These are phyloP conservation scores for Trypanosoma congolense DNA, from an alignment of 208 protist species.

Conservation along the genomic window DNA sequence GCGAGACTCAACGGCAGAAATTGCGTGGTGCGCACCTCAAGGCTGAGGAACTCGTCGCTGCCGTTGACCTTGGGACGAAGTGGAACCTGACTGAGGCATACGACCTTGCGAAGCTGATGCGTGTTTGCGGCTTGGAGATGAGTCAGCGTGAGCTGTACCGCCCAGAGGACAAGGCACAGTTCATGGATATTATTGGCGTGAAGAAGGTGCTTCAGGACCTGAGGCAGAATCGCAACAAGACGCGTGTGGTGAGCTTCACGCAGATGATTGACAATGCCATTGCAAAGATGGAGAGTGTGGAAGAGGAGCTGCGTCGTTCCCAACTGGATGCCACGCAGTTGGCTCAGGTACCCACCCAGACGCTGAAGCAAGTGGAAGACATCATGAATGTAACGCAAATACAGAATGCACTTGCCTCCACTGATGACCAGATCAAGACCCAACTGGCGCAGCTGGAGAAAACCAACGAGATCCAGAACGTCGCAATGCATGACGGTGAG, in stretches of 20 bases:
- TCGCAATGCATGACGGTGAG: conserved; percentile 75
- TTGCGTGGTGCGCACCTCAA: conserved; percentile 69
- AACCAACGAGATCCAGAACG: conserved; percentile 77
- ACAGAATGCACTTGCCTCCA: conserved; percentile 65
- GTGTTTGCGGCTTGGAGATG: conserved; percentile 59
- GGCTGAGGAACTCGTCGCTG: conserved; percentile 57
- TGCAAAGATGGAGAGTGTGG: conserved; percentile 77
- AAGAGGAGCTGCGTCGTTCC: conserved; percentile 58
- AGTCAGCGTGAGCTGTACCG: conserved; percentile 67
- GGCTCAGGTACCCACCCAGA: conserved; percentile 51
- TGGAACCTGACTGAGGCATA: conserved; percentile 81
- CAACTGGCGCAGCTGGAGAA: conserved; percentile 76
- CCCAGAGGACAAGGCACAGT: conserved; percentile 73
- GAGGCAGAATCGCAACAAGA: conserved; percentile 80
- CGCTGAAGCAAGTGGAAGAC: conserved; percentile 73
- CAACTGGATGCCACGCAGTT: conserved; percentile 72
- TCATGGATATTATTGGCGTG: conserved; percentile 70
- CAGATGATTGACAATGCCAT: conserved; percentile 75
- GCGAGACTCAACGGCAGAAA: conserved; percentile 77
- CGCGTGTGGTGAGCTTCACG: conserved; percentile 71
- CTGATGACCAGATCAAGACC: conserved; percentile 74
- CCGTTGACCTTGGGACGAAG: conserved; percentile 74
- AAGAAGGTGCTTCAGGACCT: conserved; percentile 78
- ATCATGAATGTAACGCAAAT: conserved; percentile 80
- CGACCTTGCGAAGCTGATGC: conserved; percentile 80